phyloP scores from a whole-genome alignment of 352 stramenopile genomes.

The Phytophthora fragariae region DNA sequence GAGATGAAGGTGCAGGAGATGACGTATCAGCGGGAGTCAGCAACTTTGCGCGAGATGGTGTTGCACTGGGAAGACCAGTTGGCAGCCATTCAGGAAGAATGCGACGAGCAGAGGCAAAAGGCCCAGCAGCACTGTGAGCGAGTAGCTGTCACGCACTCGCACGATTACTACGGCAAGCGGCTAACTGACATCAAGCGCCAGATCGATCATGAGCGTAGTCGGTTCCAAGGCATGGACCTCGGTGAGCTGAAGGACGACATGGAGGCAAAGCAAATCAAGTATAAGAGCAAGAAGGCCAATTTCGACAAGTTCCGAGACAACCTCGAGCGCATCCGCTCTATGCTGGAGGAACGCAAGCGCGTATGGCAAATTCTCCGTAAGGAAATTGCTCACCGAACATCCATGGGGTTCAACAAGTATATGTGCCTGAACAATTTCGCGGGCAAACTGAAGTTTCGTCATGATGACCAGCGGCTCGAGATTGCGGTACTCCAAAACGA shows the following conservation, averaged over 20 bases:
- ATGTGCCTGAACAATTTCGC: conserved; percentile 89
- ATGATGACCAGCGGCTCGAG: conserved; percentile 78
- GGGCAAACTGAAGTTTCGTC: conserved; percentile 83
- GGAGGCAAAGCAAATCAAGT: conserved; percentile 79
- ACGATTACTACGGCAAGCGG: conserved; percentile 84
- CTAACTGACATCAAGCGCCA: conserved; percentile 82
- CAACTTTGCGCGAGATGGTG: conserved; percentile 53
- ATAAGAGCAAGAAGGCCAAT: conserved; percentile 65
- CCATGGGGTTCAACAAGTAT: conserved; percentile 85
- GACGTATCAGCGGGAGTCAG: conserved; percentile 63
- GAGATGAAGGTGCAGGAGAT: conserved; percentile 78
- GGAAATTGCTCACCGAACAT: conserved; percentile 81
- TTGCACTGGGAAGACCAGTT: conserved; percentile 62
- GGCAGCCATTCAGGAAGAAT: conserved; percentile 58
- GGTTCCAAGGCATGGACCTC: conserved; percentile 87
- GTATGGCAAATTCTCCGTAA: conserved; percentile 84
- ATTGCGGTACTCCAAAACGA: conserved; percentile 88
- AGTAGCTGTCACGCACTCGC: conserved; percentile 65
- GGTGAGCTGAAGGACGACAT: conserved; percentile 77
- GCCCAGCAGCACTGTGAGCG: conserved; percentile 71
- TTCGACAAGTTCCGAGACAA: conserved; percentile 73
- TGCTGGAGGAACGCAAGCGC: conserved; percentile 79
- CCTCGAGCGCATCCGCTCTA: conserved; percentile 64
- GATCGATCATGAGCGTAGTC: conserved; percentile 75
- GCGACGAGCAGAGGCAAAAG: conserved; percentile 66